Conservation (phyloP, 345 rosid species). For the Euphorbia peplus region DNA sequence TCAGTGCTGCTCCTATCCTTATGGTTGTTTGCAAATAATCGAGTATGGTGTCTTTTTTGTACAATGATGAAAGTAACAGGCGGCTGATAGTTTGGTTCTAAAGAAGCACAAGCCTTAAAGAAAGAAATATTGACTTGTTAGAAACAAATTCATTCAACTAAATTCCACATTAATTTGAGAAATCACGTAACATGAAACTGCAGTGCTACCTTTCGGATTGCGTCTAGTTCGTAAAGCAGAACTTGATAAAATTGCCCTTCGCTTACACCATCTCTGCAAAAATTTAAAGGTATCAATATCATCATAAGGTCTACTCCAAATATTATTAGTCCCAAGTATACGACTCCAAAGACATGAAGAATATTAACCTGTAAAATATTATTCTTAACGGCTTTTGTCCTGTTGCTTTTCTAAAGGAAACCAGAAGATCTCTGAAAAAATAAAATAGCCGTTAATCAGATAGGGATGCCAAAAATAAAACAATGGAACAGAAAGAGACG, state of each 20-base stretch:
- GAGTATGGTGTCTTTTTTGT: constrained; percentile 95
- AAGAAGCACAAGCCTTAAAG: constrained; percentile 85
- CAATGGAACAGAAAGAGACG: background rate
- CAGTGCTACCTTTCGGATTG: constrained; percentile 64
- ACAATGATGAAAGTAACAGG: constrained; percentile 97
- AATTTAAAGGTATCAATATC: background rate
- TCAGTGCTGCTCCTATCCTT: constrained; percentile 87
- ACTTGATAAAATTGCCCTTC: constrained; percentile 97
- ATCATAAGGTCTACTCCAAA: background rate
- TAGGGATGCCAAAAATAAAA: too few species aligned
- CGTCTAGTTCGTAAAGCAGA: constrained; percentile 77
- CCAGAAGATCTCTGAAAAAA: constrained; percentile 73
- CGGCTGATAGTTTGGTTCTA: constrained; percentile 97
- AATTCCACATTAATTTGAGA: background rate
- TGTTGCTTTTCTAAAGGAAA: constrained; percentile 94
- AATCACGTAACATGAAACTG: background rate
- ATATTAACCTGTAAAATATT: constrained; percentile 82
- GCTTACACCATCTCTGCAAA: constrained; percentile 92
- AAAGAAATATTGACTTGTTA: constrained; percentile 12
- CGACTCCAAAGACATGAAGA: background rate
- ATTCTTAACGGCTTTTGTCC: constrained; percentile 97
- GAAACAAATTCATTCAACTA: background rate
- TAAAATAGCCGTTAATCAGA: background rate
- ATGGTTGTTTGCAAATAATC: constrained; percentile 88
- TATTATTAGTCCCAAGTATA: background rate